Percentiles rank a stretch among this genome's conserved stretches.
Evolutionary conservation across 75 land plant species (phyloP).

Genomic region (Larix kaempferi): DNA sequence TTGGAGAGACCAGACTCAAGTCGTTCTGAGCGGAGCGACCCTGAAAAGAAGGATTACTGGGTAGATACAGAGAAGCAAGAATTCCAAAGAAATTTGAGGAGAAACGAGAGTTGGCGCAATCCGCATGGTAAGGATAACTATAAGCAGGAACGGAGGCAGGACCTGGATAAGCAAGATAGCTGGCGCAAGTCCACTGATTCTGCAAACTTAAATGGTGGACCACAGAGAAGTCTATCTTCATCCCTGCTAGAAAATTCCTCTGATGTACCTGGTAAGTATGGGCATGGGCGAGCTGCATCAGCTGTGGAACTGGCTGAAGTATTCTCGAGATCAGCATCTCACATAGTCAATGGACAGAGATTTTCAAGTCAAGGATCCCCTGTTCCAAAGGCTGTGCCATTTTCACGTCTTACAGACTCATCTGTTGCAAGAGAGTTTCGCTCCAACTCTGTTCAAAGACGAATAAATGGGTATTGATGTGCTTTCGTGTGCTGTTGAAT

Average conservation of each 20-base stretch:
- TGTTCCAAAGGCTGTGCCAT: slow-evolving; percentile 44
- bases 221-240: slow-evolving; percentile 3
- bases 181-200: slow-evolving; percentile 78
- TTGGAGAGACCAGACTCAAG: slow-evolving; percentile 23
- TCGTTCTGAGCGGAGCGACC: slow-evolving; percentile 23
- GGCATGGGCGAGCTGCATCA: slow-evolving; percentile 55
- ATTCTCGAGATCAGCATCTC: slow-evolving; percentile 75
- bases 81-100: slow-evolving; percentile 32
- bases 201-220: slow-evolving; percentile 33
- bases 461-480: slow-evolving; percentile 61
- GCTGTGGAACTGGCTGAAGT: slow-evolving; percentile 92
- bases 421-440: slow-evolving; percentile 11
- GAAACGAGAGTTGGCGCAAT: slow-evolving; percentile 48
- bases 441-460: slow-evolving; percentile 25
- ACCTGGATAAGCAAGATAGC: slow-evolving; percentile 78
- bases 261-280: slow-evolving; percentile 25
- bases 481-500: not conserved
- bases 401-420: slow-evolving; percentile 63
- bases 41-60: slow-evolving; percentile 46
- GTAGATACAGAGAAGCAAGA: slow-evolving; percentile 51
- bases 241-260: slow-evolving; percentile 8
- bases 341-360: slow-evolving; percentile 24
- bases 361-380: slow-evolving; percentile 35
- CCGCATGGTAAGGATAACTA: slow-evolving; percentile 33
- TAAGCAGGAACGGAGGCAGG: slow-evolving; percentile 33